Evolutionary conservation across 768 basidiomycete species (phyloP), one percentile per base, ranked within the genome.

Genomic region (Cyclocybe cylindracea): DNA sequence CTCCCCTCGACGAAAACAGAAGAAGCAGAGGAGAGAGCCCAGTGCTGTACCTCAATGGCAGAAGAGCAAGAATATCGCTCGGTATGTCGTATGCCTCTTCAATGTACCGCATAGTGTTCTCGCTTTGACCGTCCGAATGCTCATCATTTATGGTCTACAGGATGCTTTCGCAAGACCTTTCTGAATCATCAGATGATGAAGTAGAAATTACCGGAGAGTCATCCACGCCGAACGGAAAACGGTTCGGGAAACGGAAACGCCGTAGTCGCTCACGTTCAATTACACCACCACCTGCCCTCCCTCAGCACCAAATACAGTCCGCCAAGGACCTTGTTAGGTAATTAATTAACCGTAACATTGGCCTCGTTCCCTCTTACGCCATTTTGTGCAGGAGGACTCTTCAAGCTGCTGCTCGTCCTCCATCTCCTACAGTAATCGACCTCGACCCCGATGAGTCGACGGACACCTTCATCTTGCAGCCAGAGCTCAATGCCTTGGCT

Each of bases 201-300:
- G 67, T 73, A 10, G 49, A 80, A 57, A 63, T 72, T 31, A 54
- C 65, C 10, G 68, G 48, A 10, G 51, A 46, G 32, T 63, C 46
- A 3, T 51, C 50, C 50, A 67, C 59, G 44, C 65, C 59, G 58
- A 73, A 53, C 60, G 70, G 51, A 70, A 76, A 56, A 32, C 44
- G 55, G 16, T 47, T 59, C 3, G 58, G 69, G 2, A 72, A 73
- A 48, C 69, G 70, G 29, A 79, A 78, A 54, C 75, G 78, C n/a
- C 78, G 84, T 40, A 85, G 82, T 63, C 83, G 84, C 36, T 90
- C 87, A 31, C 70, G 75, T 18, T 92, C 89, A 3, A 78, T 91
- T 36, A 92, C 89, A 0, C 89, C 90, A 2, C 89, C 89, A 4
- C 90, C 89, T 0, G 74, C 72, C 34, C 66, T 91, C 10, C 70